Percentiles rank a stretch among this genome's conserved stretches.
These are phyloP conservation scores for Kwoniella shivajii DNA, from an alignment of 1,284 basidiomycete species.

Conservation along the genomic window DNA sequence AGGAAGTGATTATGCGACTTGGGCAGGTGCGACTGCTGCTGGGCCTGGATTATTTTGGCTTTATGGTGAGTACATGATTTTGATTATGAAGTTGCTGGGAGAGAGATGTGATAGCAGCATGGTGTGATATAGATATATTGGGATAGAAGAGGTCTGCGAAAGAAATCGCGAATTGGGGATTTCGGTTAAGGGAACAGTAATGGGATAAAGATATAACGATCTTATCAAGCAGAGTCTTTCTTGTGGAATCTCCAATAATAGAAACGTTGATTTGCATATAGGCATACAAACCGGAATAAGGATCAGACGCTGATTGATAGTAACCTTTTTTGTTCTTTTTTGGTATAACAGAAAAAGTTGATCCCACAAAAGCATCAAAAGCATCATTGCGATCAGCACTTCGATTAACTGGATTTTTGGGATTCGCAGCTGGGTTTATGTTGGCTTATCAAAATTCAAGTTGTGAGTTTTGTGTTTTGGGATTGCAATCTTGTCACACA, in stretches of 20 bases:
- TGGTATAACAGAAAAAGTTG: slow-evolving; percentile 24
- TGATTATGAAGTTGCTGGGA: no score
- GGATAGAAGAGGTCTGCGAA: no score
- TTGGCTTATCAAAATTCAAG: slow-evolving; percentile 89
- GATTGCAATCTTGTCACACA: background rate
- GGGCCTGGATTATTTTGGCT: slow-evolving; percentile 41
- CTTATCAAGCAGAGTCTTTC: no score
- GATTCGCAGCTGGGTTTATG: slow-evolving; percentile 83
- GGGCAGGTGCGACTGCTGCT: slow-evolving; percentile 76
- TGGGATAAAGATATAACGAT: no score
- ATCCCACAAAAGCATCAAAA: slow-evolving; percentile 22
- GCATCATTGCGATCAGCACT: slow-evolving; percentile 55
- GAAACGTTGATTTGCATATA: background rate
- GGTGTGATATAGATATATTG: no score
- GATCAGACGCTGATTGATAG: no score
- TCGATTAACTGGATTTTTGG: slow-evolving; percentile 64
- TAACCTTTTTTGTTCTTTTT: no score
- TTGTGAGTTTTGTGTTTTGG: slow-evolving; percentile 66
- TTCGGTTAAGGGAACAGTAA: background rate
- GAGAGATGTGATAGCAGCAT: background rate
- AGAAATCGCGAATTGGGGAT: background rate
- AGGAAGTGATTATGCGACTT: slow-evolving; percentile 79
- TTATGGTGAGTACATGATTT: slow-evolving; percentile 42
- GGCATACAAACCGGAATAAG: no score
- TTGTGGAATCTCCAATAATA: no score